Evolutionary conservation across 1,284 basidiomycete species (phyloP), one percentile per base, ranked within the genome.

Genomic region (Vanrija sp.): DNA sequence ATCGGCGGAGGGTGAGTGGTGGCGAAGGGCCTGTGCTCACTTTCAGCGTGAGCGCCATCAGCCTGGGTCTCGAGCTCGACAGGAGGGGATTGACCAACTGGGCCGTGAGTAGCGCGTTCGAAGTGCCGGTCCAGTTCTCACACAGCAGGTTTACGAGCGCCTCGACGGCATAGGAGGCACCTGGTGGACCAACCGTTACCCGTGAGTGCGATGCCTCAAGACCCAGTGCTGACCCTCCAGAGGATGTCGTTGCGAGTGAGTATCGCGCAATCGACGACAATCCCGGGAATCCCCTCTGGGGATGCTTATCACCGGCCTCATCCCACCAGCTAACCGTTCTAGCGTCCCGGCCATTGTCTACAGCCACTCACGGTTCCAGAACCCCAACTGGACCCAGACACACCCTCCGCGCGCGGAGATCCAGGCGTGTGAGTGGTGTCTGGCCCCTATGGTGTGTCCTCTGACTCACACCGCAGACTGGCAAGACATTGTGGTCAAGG

Each of bases 221-320:
- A 2, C 2, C 10, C 29, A 15, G 4, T 48, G 23, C 16, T 57
- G 42, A 43, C 12, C 47, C 23, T 5, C 23, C 53, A 58, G 56
- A 14, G 69, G 69, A 10, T 71, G 69, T 55, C 67, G 69, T 39
- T 71, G 67, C 65, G 69, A 71, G 67, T 65, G 38, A 61, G 67
- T 61, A 10, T 25, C 14, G 21, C 21, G n/a, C 21, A 3, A 26
- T 14, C 39, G 19, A 18, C 1, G n/a, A 21, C 25, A 23, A 42
- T 49, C n/a, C 51, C 38, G 34, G 34, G 12, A 34, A 34, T 34
- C 34, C 34, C 34, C 34, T 12, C 2, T 34, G 34, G 6, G 34
- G 10, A 34, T 34, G 34, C 34, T 34, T 14, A 38, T 6, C 25
- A 15, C 6, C 12, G 12, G 38, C 29, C 38, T 5, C 21, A 23